Evolutionary conservation across 208 protist species (phyloP), one percentile per base, ranked within the genome.

Genomic region (Vickermania ingenoplastis): DNA sequence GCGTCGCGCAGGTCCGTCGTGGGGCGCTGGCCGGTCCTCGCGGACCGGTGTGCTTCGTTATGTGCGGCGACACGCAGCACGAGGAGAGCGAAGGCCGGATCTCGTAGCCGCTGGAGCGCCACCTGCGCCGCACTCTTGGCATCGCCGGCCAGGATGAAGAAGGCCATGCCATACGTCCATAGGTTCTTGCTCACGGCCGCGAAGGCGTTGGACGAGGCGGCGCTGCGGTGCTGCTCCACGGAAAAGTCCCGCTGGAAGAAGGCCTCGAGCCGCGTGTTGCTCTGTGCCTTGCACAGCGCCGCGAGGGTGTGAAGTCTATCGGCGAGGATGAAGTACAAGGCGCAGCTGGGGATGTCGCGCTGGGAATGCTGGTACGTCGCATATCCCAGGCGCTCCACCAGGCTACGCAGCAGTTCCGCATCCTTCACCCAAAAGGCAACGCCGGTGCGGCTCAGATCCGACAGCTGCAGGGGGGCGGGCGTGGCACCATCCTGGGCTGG

Each of bases 221-320:
- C 88, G 11, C 64, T 57, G 41, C 76, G 79, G 69, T 77, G 72
- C 51, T 69, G 58, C 27, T 75, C 65, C 3, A 83, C 63, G 13
- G 27, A 63, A 59, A 97, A 97, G 70, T 97, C 73, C 36, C 89
- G 84, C 17, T 59, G 75, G 59, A 96, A 97, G 68, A 98, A 98
- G 31, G 83, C 82, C 41, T 82, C 55, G 25, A 97, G 71, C 31
- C 81, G 78, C 24, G 52, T 17, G 49, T 96, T 91, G 52, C 77
- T 75, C 63, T 86, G 76, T n/a, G 77, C 57, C 73, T 95, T 95
- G 73, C 91, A 96, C 48, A 98, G 74, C 41, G 83, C 85, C 14
- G 86, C 71, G n/a, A 98, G 83, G 1, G 89, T 81, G 52, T 73
- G 67, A 24, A 86, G 72, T 64, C 91, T 94, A 11, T 83, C 66